Conservation (phyloP, 2,329 filamentous ascomycete species). For the Trichoderma sp. region DNA sequence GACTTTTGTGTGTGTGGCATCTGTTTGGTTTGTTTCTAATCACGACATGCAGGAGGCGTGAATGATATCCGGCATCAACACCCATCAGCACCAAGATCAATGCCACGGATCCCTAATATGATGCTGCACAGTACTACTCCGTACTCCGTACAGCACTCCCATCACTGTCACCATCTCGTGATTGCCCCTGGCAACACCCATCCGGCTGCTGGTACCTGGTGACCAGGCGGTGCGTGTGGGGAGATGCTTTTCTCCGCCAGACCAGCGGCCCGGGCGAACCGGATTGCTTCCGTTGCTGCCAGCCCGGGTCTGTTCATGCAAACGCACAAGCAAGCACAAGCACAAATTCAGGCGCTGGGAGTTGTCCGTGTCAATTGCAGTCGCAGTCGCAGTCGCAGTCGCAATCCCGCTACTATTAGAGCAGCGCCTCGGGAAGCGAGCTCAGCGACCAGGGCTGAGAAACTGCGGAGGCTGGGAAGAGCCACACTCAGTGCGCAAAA, state of each 20-base stretch:
- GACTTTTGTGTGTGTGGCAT: background rate
- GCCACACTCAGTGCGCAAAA: background rate
- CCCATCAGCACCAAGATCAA: background rate
- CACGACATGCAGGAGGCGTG: background rate
- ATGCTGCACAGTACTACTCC: too few species aligned
- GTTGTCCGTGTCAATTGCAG: constrained; percentile 2
- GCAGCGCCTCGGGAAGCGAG: background rate
- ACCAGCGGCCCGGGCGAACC: background rate
- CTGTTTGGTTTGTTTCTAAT: background rate
- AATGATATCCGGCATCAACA: background rate
- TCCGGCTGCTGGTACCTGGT: background rate
- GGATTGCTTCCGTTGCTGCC: constrained; percentile 7
- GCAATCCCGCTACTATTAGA: background rate
- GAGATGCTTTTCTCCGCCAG: background rate
- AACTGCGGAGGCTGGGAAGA: constrained; percentile 6
- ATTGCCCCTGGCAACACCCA: constrained; percentile 14
- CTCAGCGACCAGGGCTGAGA: background rate
- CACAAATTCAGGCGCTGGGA: background rate
- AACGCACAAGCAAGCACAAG: background rate
- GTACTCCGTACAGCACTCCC: too few species aligned
- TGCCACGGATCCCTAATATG: too few species aligned
- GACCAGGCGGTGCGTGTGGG: constrained; percentile 5
- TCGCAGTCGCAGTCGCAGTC: background rate
- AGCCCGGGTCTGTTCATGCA: background rate
- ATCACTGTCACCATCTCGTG: background rate